phyloP scores from a whole-genome alignment of 805 yeast genomes.

The Starmera caribaea region DNA sequence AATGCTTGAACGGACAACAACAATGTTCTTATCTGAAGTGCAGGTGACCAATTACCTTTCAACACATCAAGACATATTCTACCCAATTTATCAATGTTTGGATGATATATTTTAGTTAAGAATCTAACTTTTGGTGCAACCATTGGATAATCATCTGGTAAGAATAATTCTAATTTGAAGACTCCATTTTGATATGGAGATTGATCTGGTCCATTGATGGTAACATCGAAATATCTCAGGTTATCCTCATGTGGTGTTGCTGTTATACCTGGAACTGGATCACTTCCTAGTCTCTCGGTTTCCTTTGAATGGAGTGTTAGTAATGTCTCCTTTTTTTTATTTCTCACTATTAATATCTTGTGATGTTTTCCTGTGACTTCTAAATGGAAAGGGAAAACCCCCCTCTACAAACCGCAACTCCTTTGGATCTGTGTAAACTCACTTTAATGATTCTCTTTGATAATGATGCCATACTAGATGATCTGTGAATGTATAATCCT shows the following conservation, averaged over 20 bases:
- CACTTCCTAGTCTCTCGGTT: constrained; percentile 84
- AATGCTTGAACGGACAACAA: constrained; percentile 87
- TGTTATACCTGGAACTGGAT: constrained; percentile 93
- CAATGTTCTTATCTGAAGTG: constrained; percentile 89
- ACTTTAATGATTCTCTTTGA: constrained; percentile 91
- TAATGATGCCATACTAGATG: constrained; percentile 31
- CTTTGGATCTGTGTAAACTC: constrained; percentile 17
- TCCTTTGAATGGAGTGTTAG: constrained; percentile 35
- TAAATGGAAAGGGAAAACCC: no score
- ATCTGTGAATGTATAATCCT: no score
- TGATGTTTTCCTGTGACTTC: neutral
- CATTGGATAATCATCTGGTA: constrained; percentile 94
- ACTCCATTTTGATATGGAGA: constrained; percentile 86
- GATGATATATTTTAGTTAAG: constrained; percentile 90
- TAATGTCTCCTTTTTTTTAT: neutral
- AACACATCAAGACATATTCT: constrained; percentile 92
- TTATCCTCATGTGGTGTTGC: constrained; percentile 94
- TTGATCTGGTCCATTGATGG: constrained; percentile 82
- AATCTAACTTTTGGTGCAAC: constrained; percentile 89
- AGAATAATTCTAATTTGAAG: constrained; percentile 74
- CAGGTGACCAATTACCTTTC: constrained; percentile 96
- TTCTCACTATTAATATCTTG: neutral
- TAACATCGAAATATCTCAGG: constrained; percentile 84
- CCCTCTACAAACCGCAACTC: no score
- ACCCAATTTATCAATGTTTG: constrained; percentile 91